Evolutionary conservation across 108 stramenopile genomes (phyloP).

Genomic region (Bacterosira constricta): DNA sequence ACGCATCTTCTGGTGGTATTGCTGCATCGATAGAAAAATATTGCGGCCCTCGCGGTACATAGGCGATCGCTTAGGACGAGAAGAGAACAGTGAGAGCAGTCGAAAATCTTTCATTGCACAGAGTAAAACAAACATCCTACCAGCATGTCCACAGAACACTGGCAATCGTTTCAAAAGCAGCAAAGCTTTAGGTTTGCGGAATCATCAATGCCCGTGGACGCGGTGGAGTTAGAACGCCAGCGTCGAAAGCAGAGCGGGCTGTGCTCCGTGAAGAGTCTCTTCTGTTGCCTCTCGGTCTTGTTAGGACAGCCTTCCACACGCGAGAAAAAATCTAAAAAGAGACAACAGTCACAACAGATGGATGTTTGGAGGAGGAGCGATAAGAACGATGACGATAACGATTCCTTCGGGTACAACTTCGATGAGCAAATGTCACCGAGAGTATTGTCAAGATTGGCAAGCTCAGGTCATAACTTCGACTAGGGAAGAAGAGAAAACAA

Average conservation of each 20-base stretch:
- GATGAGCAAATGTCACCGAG: slow-evolving; percentile 25
- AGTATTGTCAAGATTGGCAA: slow-evolving; percentile 20
- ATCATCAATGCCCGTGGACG: slow-evolving; percentile 22
- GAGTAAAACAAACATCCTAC: too few relatives aligned
- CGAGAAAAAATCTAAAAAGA: neutral
- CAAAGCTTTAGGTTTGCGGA: slow-evolving; percentile 15
- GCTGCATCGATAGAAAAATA: too few relatives aligned
- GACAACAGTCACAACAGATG: slow-evolving; percentile 2
- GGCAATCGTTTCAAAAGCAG: slow-evolving; percentile 29
- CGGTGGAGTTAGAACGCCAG: slow-evolving; percentile 29
- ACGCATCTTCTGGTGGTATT: too few relatives aligned
- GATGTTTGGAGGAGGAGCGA: neutral
- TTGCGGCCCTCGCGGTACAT: too few relatives aligned
- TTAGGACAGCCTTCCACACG: slow-evolving; percentile 21
- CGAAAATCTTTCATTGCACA: too few relatives aligned
- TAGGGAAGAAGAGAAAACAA: neutral
- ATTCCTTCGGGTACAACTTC: slow-evolving; percentile 46
- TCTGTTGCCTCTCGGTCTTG: slow-evolving; percentile 42
- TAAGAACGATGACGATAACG: slow-evolving; percentile 26
- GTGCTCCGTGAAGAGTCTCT: slow-evolving; percentile 33
- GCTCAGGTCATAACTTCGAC: slow-evolving; percentile 21
- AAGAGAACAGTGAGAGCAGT: too few relatives aligned
- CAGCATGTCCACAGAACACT: slow-evolving; percentile 33
- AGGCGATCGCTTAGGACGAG: too few relatives aligned
- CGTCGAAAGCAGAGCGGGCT: slow-evolving; percentile 34